Base-by-base conservation (phyloP, 805 yeast species). In the Teunomyces cretensis region DNA sequence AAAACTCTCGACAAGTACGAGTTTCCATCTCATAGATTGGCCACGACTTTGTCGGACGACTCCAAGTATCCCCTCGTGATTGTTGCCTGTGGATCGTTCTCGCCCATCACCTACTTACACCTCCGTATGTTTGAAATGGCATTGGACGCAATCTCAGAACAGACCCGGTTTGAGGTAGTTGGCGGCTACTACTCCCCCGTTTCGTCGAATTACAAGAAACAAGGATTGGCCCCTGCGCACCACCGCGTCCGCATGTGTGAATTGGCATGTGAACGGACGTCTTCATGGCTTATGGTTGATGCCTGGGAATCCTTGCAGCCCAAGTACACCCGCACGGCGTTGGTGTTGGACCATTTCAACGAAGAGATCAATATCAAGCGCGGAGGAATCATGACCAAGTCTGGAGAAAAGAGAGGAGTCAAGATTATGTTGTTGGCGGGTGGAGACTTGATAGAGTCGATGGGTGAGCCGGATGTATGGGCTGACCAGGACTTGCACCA, bases 391-490 rank as follows among this genome's bases (percentile, higher is more conserved):
- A 58, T 65, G 50, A 80, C 81, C 8, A 72, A 75, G 5, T 70
- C 75, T 36, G 87, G 88, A 8, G 74, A 69, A 44, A 78, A 71
- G 48, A 76, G 89, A 45, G 97, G 96, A 17, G 96, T 87, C 43
- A 92, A 92, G 63, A 85, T 94, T 57, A 92, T 94, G 98, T 76
- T 94, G 44, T 72, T 94, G 33, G 99, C 99, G 0, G 99, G 99
- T 42, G 99, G 99, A 35, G 99, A 94, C 67, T 77, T 94, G 55
- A 94, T 94, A 43, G 99, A 94, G 65, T 84, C 95, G 36, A 94
- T 94, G 98, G 99, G 99, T n/a, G 99, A 94, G 67, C 98, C 99
- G 16, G 94, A 92, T 58, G 99, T 94, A 31, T 94, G 99, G 99
- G 96, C 96, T 1, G 98, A 92, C 63, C 85, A 79, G 46, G 99